Base-by-base conservation (phyloP, 2,329 filamentous ascomycete genomes). In the Neofusicoccum sp. region DNA sequence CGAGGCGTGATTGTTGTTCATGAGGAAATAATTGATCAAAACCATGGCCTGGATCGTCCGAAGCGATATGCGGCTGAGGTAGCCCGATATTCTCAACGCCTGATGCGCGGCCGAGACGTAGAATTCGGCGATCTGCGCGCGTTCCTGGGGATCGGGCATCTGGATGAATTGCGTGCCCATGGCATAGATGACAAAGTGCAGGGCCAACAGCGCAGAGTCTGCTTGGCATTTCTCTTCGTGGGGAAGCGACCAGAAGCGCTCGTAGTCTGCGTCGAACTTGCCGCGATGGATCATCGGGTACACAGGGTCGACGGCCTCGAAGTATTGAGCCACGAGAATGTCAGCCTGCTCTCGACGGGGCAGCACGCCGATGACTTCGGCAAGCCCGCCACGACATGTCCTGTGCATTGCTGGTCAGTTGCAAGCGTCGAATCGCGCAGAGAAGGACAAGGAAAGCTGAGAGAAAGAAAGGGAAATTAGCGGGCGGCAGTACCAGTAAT, bases 1-100 rank as follows among this genome's bases (percentile, higher is more conserved):
- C 0, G 88, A 90, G 3, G 89, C 89, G 67, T 93, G 89, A 67
- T 92, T 92, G 72, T 93, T 89, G 68, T 93, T 93, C 78, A 93
- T 92, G 36, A 93, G 79, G 67, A 93, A 93, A 70, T 93, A 93
- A 0, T 86, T 87, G 62, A 92, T 86, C n/a, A 93, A 75, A 0
- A 92, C 87, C 89, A 93, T 93, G 45, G 90, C 86, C 72, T 91
- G 89, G 33, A 93, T 85, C 1, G 89, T 89, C 26, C 86, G 80
- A 53, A 91, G 80, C 0, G 88, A 90, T 1, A 89, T 88, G 45
- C 85, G 86, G 71, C 89, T 92, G 3, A 93, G 80, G 67, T 92
- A 93, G 0, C 88, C 91, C 61, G 86, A 88, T 69, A 92, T 84
- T 2, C 89, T 83, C 44, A 93, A 75, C 0, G 89, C 86, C 73